These are phyloP conservation scores for Fusarium sp. DNA, from an alignment of 2,329 filamentous ascomycete genomes.

Conservation along the genomic window DNA sequence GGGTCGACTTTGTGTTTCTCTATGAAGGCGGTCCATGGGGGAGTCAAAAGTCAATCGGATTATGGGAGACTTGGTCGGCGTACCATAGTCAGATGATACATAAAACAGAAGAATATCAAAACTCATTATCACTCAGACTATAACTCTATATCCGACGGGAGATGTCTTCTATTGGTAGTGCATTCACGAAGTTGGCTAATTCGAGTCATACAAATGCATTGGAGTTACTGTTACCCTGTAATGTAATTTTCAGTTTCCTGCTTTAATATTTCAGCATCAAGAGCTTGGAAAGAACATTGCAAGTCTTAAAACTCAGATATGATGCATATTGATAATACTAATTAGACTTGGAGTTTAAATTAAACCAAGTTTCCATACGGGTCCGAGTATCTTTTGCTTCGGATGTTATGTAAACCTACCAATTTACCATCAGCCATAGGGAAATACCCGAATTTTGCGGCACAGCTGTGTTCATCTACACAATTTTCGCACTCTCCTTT, in stretches of 20 bases:
- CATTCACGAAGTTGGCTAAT: not conserved
- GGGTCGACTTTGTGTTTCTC: conserved; percentile 22
- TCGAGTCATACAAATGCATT: not conserved
- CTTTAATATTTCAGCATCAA: not conserved
- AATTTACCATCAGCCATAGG: not conserved
- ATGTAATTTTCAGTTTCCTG: too few species aligned
- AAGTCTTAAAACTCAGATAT: not conserved
- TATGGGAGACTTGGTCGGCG: conserved; percentile 26
- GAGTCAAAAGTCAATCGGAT: conserved; percentile 35
- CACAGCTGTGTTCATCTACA: not conserved
- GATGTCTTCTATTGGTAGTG: not conserved
- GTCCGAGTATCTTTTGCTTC: not conserved
- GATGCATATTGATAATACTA: not conserved
- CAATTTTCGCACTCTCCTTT: accelerated
- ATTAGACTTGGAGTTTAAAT: not conserved
- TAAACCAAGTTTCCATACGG: not conserved
- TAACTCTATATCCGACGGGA: not conserved
- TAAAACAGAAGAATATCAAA: conserved; percentile 21
- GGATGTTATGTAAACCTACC: not conserved
- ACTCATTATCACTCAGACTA: not conserved
- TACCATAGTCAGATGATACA: conserved; percentile 26
- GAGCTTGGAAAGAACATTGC: not conserved
- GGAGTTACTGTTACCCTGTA: not conserved
- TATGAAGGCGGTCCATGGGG: conserved; percentile 14
- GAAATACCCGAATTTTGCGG: not conserved